Base-by-base conservation (phyloP, 2,329 filamentous ascomycete genomes). In the Microsporum audouinii region DNA sequence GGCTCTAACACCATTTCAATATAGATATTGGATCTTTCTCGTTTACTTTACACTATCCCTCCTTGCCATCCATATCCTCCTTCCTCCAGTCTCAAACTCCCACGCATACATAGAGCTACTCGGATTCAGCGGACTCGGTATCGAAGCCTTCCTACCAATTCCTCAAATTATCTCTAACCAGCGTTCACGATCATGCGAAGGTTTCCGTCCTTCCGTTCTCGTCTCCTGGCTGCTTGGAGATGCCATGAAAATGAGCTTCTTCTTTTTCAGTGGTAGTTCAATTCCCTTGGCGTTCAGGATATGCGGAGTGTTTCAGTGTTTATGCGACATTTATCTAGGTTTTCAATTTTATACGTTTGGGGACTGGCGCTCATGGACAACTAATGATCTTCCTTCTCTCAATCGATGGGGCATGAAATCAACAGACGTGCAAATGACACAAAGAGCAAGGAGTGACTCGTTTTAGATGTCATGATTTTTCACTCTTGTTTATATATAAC, bases 21-120 rank as follows among this genome's bases (percentile, higher is more conserved):
- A 23, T 60, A 76, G 75, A 56, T 86, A 85, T 70, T 85, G 82
- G 82, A 72, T 76, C 31, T 84, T 82, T 67, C 67, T 86, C 14
- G 74, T 72, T 7, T 84, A 83, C 70, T 81, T 84, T 65, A 74
- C 77, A 23, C 71, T 71, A 17, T 67, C 68, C 0, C 72, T 86
- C 38, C 70, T 80, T 43, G 72, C 79, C 12, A 70, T 84, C 45
- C 83, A 85, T 62, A 60, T 83, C 14, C 69, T 84, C 34, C 69
- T 85, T 23, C 77, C 78, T 1, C 73, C 77, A 1, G 75, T 79
- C n/a, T 69, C 75, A 2, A 60, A 73, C 14, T 75, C 77, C 1
- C 62, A 71, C 33, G 64, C 69, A 60, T 80, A 80, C 59, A 77
- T 76, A 65, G 71, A 71, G 34, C 58, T 77, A 33, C 71, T 80